A percentile compares a stretch with the other conserved stretches of the same genome.
phyloP scores from a whole-genome alignment of 208 protist species.

The Trypanosoma lewisi region DNA sequence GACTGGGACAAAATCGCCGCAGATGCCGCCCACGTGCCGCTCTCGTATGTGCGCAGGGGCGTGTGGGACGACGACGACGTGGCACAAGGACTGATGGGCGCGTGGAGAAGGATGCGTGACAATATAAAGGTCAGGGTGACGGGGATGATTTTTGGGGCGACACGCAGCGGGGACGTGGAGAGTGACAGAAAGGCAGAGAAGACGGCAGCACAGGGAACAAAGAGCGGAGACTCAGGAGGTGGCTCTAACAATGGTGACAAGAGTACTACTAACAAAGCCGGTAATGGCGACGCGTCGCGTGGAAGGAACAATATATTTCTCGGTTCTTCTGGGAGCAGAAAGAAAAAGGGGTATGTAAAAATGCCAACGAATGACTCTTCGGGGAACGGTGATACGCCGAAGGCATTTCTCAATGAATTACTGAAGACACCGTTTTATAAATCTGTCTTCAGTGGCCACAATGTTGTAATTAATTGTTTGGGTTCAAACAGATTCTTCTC shows the following conservation, averaged over 20 bases:
- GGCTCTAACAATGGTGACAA: too few species aligned
- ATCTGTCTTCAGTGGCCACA: slow-evolving; percentile 62
- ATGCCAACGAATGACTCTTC: background rate
- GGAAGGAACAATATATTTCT: background rate
- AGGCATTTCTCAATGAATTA: slow-evolving; percentile 44
- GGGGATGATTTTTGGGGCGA: background rate
- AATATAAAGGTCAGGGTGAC: background rate
- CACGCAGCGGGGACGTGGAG: background rate
- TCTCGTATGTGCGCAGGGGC: slow-evolving; percentile 43
- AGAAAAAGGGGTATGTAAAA: slow-evolving; percentile 11
- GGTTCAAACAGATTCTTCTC: slow-evolving; percentile 44
- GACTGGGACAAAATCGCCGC: slow-evolving; percentile 60
- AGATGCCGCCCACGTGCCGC: slow-evolving; percentile 43
- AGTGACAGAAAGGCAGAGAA: background rate
- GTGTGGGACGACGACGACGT: slow-evolving; percentile 22
- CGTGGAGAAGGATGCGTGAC: background rate
- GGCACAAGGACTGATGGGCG: background rate
- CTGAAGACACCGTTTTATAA: slow-evolving; percentile 54
- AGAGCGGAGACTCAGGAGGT: too few species aligned
- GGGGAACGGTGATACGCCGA: background rate
- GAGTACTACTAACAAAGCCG: background rate
- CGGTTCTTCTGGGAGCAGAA: background rate
- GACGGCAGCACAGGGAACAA: too few species aligned
- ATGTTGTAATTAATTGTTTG: slow-evolving; percentile 64
- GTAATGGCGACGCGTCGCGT: background rate